These are phyloP conservation scores for Fraxinus excelsior DNA, from an alignment of 257 asterid species.

Conservation along the genomic window DNA sequence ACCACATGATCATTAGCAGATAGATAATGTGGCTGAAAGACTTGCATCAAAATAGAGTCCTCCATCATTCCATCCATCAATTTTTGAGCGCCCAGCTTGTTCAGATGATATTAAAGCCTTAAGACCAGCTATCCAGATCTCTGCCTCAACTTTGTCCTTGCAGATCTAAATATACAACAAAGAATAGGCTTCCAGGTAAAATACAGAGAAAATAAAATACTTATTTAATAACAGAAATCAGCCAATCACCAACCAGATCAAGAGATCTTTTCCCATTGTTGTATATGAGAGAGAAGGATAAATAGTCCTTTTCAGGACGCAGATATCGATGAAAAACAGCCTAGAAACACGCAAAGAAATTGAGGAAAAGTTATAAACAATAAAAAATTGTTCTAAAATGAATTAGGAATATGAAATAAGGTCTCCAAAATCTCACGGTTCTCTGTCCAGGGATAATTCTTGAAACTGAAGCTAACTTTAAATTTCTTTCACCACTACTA, in stretches of 20 bases:
- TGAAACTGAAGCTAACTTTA: conserved; percentile 76
- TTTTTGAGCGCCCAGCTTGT: conserved; percentile 86
- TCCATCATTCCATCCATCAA: conserved; percentile 94
- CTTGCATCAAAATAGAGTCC: conserved; percentile 80
- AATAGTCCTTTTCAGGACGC: conserved; percentile 86
- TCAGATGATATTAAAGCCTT: conserved; percentile 74
- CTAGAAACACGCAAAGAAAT: conserved; percentile 39
- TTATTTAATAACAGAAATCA: conserved; percentile 2
- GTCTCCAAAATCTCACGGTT: conserved; percentile 57
- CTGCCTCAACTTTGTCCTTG: conserved; percentile 93
- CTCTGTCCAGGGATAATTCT: conserved; percentile 95
- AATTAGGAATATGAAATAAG: conserved; percentile 21
- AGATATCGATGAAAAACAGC: conserved; percentile 88
- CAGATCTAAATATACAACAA: conserved; percentile 55
- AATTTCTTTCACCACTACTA: conserved; percentile 73
- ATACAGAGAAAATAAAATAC: conserved; percentile 9
- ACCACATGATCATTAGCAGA: background rate
- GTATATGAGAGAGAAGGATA: conserved; percentile 88
- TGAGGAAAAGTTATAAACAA: conserved; percentile 12
- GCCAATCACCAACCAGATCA: conserved; percentile 73
- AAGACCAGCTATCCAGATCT: conserved; percentile 88
- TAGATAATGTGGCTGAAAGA: conserved; percentile 22
- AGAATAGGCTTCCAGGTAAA: conserved; percentile 19
- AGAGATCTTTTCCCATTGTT: conserved; percentile 93
- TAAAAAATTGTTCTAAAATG: conserved; percentile 3